phyloP scores from a whole-genome alignment of 768 basidiomycete species.

The Boletus tomentosulus region DNA sequence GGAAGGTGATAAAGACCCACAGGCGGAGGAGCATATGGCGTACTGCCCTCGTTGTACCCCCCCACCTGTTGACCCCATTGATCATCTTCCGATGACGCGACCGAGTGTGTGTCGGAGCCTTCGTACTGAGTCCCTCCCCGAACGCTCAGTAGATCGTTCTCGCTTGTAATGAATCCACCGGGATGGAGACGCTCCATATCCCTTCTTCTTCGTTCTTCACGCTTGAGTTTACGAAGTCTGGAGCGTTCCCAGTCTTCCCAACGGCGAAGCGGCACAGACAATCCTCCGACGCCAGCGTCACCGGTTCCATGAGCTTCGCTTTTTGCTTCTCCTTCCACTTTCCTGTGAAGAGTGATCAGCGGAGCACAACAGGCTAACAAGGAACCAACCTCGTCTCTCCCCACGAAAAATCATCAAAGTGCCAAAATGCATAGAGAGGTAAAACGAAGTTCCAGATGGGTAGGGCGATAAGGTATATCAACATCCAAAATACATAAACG shows the following conservation, averaged over 20 bases:
- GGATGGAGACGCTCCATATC: conserved; percentile 82
- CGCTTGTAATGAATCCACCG: conserved; percentile 57
- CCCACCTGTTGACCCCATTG: conserved; percentile 96
- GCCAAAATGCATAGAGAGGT: conserved; percentile 97
- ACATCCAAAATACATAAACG: conserved; percentile 97
- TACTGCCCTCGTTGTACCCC: conserved; percentile 84
- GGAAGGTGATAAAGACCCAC: conserved; percentile 55
- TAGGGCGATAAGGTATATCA: conserved; percentile 87
- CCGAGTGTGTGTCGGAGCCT: conserved; percentile 75
- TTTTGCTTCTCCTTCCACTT: conserved; percentile 90
- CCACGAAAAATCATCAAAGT: conserved; percentile 99
- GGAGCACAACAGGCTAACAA: neutral
- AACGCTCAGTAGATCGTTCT: conserved; percentile 60
- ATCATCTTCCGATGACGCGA: conserved; percentile 88
- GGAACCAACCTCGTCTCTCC: conserved; percentile 86
- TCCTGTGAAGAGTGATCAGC: conserved; percentile 46
- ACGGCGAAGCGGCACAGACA: conserved; percentile 83
- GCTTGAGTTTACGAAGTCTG: conserved; percentile 81
- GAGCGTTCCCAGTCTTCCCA: conserved; percentile 99
- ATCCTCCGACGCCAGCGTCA: conserved; percentile 45
- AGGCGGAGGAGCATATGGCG: conserved; percentile 81
- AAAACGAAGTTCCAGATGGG: conserved; percentile 96
- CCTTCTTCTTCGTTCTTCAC: conserved; percentile 76
- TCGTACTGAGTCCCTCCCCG: conserved; percentile 64
- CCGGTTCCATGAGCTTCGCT: conserved; percentile 73